These are phyloP conservation scores for Herpotrichia juniperi DNA, from an alignment of 2,329 filamentous ascomycete genomes.

Conservation along the genomic window DNA sequence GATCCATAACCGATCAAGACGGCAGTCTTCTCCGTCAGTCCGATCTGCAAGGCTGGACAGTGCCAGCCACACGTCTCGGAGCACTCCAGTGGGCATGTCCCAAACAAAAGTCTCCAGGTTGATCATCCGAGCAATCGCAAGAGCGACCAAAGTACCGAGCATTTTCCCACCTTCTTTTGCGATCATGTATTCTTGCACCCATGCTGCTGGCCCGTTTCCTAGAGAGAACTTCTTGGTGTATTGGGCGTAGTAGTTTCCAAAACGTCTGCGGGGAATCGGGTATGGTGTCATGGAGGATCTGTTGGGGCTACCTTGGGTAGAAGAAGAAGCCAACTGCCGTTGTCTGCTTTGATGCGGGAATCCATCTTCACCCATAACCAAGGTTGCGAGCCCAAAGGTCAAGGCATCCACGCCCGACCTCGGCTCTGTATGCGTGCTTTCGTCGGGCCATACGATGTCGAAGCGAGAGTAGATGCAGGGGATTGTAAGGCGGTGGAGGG, in stretches of 20 bases:
- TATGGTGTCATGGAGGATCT: constrained; percentile 33
- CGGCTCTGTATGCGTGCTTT: constrained; percentile 66
- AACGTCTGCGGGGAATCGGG: constrained; percentile 51
- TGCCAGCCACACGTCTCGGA: constrained; percentile 81
- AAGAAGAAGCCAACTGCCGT: constrained; percentile 8
- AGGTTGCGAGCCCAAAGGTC: constrained; percentile 79
- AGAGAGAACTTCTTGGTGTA: constrained; percentile 83
- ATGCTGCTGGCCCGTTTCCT: constrained; percentile 78
- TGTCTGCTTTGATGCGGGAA: constrained; percentile 56
- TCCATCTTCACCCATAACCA: constrained; percentile 74
- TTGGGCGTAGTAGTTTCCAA: constrained; percentile 77
- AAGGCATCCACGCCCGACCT: constrained; percentile 79
- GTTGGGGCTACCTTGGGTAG: constrained; percentile 1
- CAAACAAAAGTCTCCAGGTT: constrained; percentile 83
- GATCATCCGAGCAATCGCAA: constrained; percentile 80
- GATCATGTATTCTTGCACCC: constrained; percentile 82
- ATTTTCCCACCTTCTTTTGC: constrained; percentile 86
- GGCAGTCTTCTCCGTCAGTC: constrained; percentile 64
- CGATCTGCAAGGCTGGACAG: constrained; percentile 72
- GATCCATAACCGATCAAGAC: constrained; percentile 77
- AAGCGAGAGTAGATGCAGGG: constrained; percentile 84
- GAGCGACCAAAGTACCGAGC: constrained; percentile 80
- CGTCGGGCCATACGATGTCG: constrained; percentile 87
- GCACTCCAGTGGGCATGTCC: constrained; percentile 87
- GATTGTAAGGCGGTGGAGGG: constrained; percentile 74